These are phyloP conservation scores for Crucibulum parvulum DNA, from an alignment of 1,284 basidiomycete genomes.

Conservation along the genomic window DNA sequence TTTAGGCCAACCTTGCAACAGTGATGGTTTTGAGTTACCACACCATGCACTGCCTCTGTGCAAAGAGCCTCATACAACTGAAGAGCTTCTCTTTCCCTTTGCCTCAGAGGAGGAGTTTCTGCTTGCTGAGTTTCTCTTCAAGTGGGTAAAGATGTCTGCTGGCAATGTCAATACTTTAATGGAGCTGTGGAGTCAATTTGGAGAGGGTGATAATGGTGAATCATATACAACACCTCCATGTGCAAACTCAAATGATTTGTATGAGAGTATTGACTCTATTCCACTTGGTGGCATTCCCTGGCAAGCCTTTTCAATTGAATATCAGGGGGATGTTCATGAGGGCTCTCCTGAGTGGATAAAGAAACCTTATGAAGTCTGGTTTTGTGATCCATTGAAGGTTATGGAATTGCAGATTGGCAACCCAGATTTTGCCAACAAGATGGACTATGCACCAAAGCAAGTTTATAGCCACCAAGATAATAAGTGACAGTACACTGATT, in stretches of 20 bases:
- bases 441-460: slow-evolving; percentile 28
- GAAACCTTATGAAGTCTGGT: slow-evolving; percentile 34
- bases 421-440: slow-evolving; percentile 14
- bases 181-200: slow-evolving; percentile 25
- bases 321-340: slow-evolving; percentile 12
- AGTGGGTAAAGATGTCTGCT: slow-evolving; percentile 24
- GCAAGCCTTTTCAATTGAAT: slow-evolving; percentile 23
- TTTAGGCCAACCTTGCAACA: slow-evolving; percentile 17
- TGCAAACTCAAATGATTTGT: slow-evolving; percentile 19
- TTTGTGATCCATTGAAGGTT: slow-evolving; percentile 22
- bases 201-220: too few species aligned
- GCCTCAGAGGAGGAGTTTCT: slow-evolving; percentile 19
- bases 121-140: slow-evolving; percentile 29
- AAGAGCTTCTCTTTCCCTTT: slow-evolving; percentile 19
- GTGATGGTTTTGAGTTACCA: slow-evolving; percentile 14
- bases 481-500: slow-evolving; percentile 27
- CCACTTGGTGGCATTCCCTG: slow-evolving; percentile 26
- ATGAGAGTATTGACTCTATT: slow-evolving; percentile 25
- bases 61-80: not conserved
- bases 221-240: too few species aligned
- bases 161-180: slow-evolving; percentile 27
- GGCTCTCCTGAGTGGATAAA: slow-evolving; percentile 37
- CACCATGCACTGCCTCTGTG: slow-evolving; percentile 16
- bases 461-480: slow-evolving; percentile 19
- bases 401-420: slow-evolving; percentile 28